Percentiles rank a stretch among this genome's conserved stretches.
Conservation (phyloP, 805 yeast genomes). For the Diddensiella santjacobensis region DNA sequence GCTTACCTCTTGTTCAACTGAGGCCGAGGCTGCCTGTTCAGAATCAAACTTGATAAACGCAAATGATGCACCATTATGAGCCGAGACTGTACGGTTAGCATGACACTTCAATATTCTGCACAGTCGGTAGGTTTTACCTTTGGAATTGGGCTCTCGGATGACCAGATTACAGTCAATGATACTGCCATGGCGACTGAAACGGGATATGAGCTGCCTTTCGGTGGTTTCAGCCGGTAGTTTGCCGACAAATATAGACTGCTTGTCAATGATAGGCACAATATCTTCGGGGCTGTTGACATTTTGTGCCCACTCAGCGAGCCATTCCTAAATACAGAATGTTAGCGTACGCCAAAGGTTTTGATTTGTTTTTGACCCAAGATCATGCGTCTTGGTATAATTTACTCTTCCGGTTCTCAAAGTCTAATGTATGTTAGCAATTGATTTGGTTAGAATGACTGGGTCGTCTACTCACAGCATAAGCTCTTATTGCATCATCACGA, state of each 20-base stretch:
- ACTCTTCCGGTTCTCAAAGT: background rate
- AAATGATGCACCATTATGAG: conserved; percentile 37
- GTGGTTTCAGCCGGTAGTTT: conserved; percentile 57
- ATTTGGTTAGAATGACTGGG: no score
- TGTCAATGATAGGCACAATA: conserved; percentile 52
- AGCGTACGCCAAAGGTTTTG: no score
- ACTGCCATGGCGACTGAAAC: conserved; percentile 66
- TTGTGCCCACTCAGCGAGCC: conserved; percentile 81
- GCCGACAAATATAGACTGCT: conserved; percentile 73
- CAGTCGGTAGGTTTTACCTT: no score
- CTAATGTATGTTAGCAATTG: no score
- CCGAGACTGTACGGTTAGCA: no score
- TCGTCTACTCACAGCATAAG: conserved; percentile 50
- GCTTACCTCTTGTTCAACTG: conserved; percentile 46
- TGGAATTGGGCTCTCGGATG: no score
- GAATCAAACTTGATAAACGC: conserved; percentile 67
- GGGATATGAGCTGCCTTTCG: conserved; percentile 49
- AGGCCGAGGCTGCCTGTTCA: conserved; percentile 77
- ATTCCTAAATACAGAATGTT: conserved; percentile 29
- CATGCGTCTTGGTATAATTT: no score
- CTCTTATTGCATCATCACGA: conserved; percentile 84
- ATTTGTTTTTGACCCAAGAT: no score
- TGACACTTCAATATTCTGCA: no score
- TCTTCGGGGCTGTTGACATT: conserved; percentile 44
- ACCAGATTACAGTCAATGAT: conserved; percentile 48